Conservation (phyloP, 768 basidiomycete species). For the Austroboletus festivus region DNA sequence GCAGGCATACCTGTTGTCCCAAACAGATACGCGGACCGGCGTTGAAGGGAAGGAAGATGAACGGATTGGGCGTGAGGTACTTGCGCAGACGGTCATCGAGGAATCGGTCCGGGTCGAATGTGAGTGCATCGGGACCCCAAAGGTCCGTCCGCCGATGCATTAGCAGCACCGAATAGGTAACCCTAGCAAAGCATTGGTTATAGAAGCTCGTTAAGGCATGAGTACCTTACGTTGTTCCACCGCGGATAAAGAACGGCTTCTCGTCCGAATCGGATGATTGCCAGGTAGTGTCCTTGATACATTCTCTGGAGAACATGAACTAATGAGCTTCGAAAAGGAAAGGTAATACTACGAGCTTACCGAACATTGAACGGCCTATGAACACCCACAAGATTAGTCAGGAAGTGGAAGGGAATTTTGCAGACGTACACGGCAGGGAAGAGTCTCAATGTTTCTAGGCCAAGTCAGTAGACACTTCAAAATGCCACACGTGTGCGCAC, state of each 20-base stretch:
- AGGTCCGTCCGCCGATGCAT: constrained; percentile 38
- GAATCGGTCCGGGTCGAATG: constrained; percentile 42
- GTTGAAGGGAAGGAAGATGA: constrained; percentile 42
- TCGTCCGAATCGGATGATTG: constrained; percentile 17
- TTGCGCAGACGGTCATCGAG: constrained; percentile 34
- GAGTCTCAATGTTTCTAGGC: constrained; percentile 31
- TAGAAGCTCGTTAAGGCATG: not conserved
- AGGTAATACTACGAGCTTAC: constrained; percentile 9
- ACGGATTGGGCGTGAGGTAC: constrained; percentile 39
- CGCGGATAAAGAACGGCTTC: constrained; percentile 32
- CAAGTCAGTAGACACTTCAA: not conserved
- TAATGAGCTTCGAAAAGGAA: not conserved
- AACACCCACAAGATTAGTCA: not conserved
- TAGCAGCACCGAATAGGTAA: constrained; percentile 27
- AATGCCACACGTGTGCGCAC: constrained; percentile 17
- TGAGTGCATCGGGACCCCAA: constrained; percentile 37
- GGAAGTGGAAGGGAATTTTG: not conserved
- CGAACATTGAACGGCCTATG: constrained; percentile 35
- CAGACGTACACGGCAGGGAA: constrained; percentile 32
- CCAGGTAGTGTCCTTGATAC: constrained; percentile 24
- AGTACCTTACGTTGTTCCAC: constrained; percentile 16
- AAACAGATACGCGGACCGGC: constrained; percentile 39
- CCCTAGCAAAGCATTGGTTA: constrained; percentile 9
- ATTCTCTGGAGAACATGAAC: constrained; percentile 10
- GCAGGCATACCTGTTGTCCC: constrained; percentile 33